Evolutionary conservation across 2,329 filamentous ascomycete genomes (phyloP).

Genomic region (Exophiala xenobiotica): DNA sequence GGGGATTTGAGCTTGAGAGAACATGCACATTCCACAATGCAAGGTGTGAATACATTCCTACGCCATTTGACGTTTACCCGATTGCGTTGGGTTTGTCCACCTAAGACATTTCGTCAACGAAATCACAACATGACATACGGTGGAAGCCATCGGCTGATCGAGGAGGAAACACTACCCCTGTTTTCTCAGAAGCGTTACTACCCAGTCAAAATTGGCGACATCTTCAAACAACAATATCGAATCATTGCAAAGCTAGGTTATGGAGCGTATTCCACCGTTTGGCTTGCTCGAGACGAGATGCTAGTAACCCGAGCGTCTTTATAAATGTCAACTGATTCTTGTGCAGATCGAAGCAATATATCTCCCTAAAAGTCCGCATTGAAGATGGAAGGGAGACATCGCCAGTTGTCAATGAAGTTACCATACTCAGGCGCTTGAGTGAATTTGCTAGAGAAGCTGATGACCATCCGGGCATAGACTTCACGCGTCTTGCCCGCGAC

Average conservation of each 20-base stretch:
- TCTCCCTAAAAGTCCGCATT: constrained; percentile 20
- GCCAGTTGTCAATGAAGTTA: constrained; percentile 34
- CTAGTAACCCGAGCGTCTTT: constrained; percentile 15
- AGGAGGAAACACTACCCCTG: constrained; percentile 28
- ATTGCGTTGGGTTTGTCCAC: no score
- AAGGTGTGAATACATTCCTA: no score
- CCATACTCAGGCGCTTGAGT: constrained; percentile 19
- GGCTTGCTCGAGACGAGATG: constrained; percentile 40
- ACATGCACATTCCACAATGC: no score
- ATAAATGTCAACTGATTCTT: no score
- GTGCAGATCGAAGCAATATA: no score
- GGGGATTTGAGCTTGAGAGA: no score
- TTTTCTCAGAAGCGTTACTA: constrained; percentile 28
- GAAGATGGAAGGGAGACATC: no score
- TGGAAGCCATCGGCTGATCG: constrained; percentile 19
- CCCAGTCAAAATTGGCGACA: constrained; percentile 13
- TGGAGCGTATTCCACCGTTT: constrained; percentile 38
- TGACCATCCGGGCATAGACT: constrained; percentile 83
- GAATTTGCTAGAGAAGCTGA: no score
- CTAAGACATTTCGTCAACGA: no score
- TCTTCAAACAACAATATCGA: constrained; percentile 32
- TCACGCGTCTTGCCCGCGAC: constrained; percentile 82
- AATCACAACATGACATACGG: neutral
- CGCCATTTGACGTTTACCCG: no score
- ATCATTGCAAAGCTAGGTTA: constrained; percentile 40